These are phyloP conservation scores for Penicillium sp. DNA, from an alignment of 2,329 filamentous ascomycete genomes.

Conservation along the genomic window DNA sequence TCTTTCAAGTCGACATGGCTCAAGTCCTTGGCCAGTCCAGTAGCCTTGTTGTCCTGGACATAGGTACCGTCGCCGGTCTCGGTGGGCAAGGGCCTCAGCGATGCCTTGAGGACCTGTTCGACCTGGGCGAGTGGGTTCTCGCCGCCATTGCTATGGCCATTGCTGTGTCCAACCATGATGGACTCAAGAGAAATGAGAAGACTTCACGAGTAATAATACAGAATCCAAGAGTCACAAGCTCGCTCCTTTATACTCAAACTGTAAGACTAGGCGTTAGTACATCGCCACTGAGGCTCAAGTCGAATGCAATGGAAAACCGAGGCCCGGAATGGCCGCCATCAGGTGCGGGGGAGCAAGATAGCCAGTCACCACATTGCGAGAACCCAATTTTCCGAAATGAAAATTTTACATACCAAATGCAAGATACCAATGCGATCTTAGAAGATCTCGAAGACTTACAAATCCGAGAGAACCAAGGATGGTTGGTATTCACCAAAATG, in stretches of 20 bases:
- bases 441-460: neutral
- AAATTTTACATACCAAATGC: neutral
- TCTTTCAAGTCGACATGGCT: constrained; percentile 50
- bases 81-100: constrained; percentile 45
- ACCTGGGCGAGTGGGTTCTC: constrained; percentile 41
- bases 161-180: constrained; percentile 26
- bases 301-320: neutral
- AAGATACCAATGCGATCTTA: neutral
- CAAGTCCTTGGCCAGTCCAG: constrained; percentile 49
- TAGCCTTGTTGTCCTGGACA: constrained; percentile 35
- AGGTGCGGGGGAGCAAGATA: neutral
- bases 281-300: neutral
- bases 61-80: constrained; percentile 47
- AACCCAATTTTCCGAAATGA: neutral
- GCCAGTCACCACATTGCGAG: neutral
- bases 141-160: constrained; percentile 33
- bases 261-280: neutral
- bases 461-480: neutral
- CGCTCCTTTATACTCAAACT: neutral
- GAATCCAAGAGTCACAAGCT: neutral
- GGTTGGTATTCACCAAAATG: neutral
- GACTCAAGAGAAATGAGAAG: neutral
- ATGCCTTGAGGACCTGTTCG: constrained; percentile 44
- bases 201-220: constrained; percentile 1
- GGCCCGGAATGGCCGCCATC: neutral